Evolutionary conservation across 306 rosid genomes (phyloP).

Genomic region (Rubus idaeus): DNA sequence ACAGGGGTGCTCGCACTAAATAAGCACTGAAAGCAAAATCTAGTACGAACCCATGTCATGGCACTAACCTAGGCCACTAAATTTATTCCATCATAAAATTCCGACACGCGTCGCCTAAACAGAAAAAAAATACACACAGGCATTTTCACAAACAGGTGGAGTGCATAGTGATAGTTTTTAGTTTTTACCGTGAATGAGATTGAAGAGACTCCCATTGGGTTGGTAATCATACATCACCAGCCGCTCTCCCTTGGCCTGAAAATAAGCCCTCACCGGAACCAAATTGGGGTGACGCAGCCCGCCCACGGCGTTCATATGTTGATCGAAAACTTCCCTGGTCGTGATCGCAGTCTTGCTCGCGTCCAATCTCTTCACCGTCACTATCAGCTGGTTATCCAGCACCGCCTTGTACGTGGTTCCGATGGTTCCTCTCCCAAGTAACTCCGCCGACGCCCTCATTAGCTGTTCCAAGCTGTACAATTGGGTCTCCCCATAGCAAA

Average conservation of each 20-base stretch:
- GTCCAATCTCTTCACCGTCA: conserved; percentile 88
- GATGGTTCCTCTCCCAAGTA: conserved; percentile 74
- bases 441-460: conserved; percentile 92
- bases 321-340: conserved; percentile 55
- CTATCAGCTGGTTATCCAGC: conserved; percentile 51
- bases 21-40: not conserved
- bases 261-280: conserved; percentile 74
- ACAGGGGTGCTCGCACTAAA: not conserved
- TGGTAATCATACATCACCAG: conserved; percentile 80
- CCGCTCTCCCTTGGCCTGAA: conserved; percentile 90
- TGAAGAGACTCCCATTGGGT: conserved; percentile 86
- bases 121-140: not conserved
- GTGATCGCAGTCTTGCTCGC: conserved; percentile 52
- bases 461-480: conserved; percentile 69
- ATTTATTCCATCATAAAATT: not conserved
- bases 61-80: not conserved
- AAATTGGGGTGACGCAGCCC: conserved; percentile 76
- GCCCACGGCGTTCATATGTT: conserved; percentile 66
- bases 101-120: not conserved
- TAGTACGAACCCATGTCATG: not conserved
- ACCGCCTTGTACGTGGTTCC: conserved; percentile 95
- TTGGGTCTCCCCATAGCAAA: conserved; percentile 64
- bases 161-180: not conserved
- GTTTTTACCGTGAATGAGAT: conserved; percentile 74
- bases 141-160: not conserved